Conservation (phyloP, 2,329 filamentous ascomycete species). For the Chaetomium globosum region DNA sequence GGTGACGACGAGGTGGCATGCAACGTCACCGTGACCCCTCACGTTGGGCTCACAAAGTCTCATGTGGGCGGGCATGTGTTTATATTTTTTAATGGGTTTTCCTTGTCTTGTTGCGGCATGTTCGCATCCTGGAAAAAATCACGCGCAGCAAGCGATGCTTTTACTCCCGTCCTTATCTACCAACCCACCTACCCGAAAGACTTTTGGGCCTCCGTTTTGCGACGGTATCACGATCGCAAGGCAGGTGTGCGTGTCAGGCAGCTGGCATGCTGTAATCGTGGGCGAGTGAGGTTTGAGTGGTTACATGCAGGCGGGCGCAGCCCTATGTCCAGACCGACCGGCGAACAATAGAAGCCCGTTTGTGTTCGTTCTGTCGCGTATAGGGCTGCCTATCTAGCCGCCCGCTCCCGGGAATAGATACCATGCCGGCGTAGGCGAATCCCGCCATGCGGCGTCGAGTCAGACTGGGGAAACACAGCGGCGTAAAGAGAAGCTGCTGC, state of each 20-base stretch:
- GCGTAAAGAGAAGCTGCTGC: background rate
- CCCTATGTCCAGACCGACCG: conserved; percentile 16
- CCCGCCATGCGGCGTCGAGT: conserved; percentile 15
- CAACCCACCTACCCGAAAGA: background rate
- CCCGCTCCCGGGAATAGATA: conserved; percentile 15
- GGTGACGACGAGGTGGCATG: conserved; percentile 14
- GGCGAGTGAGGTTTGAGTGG: background rate
- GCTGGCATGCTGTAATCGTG: conserved; percentile 8
- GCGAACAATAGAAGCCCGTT: too few relatives aligned
- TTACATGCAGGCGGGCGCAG: conserved; percentile 26
- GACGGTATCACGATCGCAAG: conserved; percentile 1
- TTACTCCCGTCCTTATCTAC: background rate
- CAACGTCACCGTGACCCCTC: conserved; percentile 26
- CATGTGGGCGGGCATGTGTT: background rate
- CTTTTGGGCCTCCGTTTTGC: background rate
- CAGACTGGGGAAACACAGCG: conserved; percentile 25
- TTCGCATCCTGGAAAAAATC: background rate
- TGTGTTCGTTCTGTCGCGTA: background rate
- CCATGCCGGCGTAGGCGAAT: background rate
- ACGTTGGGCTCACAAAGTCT: conserved; percentile 18
- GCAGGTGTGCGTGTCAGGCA: conserved; percentile 11
- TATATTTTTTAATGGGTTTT: background rate
- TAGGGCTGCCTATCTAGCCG: conserved; percentile 7
- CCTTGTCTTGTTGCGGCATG: background rate
- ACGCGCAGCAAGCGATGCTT: background rate